Base-by-base conservation (phyloP, 495 filamentous ascomycete species). In the Cladorrhinum samala region DNA sequence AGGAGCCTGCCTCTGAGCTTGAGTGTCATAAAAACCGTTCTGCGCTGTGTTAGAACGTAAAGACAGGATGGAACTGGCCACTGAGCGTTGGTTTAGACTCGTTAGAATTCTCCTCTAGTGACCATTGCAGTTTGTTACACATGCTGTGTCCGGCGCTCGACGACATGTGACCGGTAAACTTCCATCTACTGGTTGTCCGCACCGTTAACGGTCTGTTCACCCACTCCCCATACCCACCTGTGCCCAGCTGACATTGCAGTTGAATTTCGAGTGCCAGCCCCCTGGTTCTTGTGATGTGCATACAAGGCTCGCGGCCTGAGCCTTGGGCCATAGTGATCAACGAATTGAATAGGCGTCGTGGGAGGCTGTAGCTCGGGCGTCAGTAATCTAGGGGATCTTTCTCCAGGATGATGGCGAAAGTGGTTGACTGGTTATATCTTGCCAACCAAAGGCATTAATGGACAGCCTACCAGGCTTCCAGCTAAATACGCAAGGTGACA, bases 11-110 rank as follows among this genome's bases (percentile, higher is more conserved):
- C 68, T 24, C 52, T 58, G 14, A 71, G 55, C 5, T 64, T 52
- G 16, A 71, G 61, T 13, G 53, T 62, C 53, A 71, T 65, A 44
- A 61, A 52, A 71, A 71, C 11, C 49, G 54, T 27, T 56, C 56
- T 20, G 57, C 56, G 37, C 67, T 61, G 38, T 71, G 68, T 33
- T 68, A 55, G 36, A 70, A 50, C 2, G 65, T 61, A 19, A 71
- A 71, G 2, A 55, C 68, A 18, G 68, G 67, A 37, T 68, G 61
- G 43, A 71, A 58, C 2, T 55, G 40, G 39, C 61, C 62, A 52
- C 49, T 58, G 45, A 68, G 65, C 13, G 44, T 52, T 13, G 67
- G 50, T 23, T 65, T 59, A n/a, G n/a, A 6, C 13, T 69, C 63
- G 9, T 59, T 50, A 11, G 51, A 13, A 33, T 59, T 66, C 36